Conservation (phyloP, 495 filamentous ascomycete species). For the Darksidea phi region DNA sequence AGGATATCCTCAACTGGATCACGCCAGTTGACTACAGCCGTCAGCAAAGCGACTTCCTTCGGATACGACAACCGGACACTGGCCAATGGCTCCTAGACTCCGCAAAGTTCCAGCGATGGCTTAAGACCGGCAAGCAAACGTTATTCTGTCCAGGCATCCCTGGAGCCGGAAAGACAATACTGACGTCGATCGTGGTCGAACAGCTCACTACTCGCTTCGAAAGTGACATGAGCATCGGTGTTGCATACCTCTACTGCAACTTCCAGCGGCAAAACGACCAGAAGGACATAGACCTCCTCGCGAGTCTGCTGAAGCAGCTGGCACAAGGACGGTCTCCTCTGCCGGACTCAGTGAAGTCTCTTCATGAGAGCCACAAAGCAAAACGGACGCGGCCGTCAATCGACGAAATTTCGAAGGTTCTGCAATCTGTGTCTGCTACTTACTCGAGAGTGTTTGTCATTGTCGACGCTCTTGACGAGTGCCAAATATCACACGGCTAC, state of each 20-base stretch:
- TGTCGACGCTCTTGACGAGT: conserved; percentile 52
- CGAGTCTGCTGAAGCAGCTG: conserved; percentile 46
- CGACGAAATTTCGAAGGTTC: conserved; percentile 31
- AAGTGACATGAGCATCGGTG: conserved; percentile 4
- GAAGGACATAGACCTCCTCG: conserved; percentile 38
- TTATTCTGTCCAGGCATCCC: conserved; percentile 45
- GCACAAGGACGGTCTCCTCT: conserved; percentile 16
- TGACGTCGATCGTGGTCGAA: conserved; percentile 37
- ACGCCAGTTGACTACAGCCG: conserved; percentile 1
- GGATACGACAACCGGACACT: conserved; percentile 31
- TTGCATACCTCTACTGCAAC: conserved; percentile 48
- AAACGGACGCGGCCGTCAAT: background rate
- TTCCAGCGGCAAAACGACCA: conserved; percentile 42
- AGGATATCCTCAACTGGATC: background rate
- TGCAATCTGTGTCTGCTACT: conserved; percentile 31
- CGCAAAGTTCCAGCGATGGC: conserved; percentile 37
- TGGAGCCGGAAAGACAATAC: conserved; percentile 34
- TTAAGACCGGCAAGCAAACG: conserved; percentile 27
- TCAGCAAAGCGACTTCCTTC: conserved; percentile 11
- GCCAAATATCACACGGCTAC: conserved; percentile 27
- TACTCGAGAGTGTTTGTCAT: conserved; percentile 45
- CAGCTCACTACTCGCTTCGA: conserved; percentile 17
- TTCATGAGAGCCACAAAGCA: background rate
- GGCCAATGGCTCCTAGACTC: conserved; percentile 46
- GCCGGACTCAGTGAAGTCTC: background rate